Percentiles rank a stretch among this genome's conserved stretches.
Evolutionary conservation across 768 basidiomycete genomes (phyloP).

Genomic region (Tricholomella constricta): DNA sequence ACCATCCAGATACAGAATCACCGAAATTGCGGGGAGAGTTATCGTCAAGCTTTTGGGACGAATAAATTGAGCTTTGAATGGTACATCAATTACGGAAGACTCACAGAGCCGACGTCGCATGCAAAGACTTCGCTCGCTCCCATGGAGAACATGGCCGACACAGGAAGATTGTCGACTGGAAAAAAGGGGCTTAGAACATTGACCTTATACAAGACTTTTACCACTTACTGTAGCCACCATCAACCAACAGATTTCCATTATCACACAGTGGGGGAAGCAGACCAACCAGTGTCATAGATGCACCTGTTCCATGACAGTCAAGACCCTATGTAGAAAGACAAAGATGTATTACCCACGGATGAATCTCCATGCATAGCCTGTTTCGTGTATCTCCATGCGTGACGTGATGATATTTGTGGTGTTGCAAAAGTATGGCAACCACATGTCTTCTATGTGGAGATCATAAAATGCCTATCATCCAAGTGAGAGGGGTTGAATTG

Average conservation of each 20-base stretch:
- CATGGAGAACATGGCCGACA: constrained; percentile 88
- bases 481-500: not conserved
- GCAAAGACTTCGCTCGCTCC: constrained; percentile 92
- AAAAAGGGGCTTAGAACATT: constrained; percentile 2
- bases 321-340: constrained; percentile 6
- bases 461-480: constrained; percentile 78
- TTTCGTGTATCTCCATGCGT: constrained; percentile 95
- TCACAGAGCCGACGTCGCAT: constrained; percentile 86
- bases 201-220: not conserved
- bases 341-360: constrained; percentile 55
- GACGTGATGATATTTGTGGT: constrained; percentile 97
- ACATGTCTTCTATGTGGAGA: constrained; percentile 96
- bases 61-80: not conserved
- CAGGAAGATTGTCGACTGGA: constrained; percentile 87
- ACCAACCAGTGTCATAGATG: constrained; percentile 97
- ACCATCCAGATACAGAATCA: constrained; percentile 95
- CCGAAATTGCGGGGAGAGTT: constrained; percentile 94
- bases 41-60: constrained; percentile 76
- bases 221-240: constrained; percentile 81
- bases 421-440: constrained; percentile 98
- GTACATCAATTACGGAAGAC: constrained; percentile 24
- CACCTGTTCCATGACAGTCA: constrained; percentile 50
- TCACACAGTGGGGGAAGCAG: constrained; percentile 93
- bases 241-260: constrained; percentile 89
- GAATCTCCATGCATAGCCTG: constrained; percentile 98